These are phyloP conservation scores for Pythium aphanidermatum DNA, from an alignment of 352 stramenopile genomes.

Conservation along the genomic window DNA sequence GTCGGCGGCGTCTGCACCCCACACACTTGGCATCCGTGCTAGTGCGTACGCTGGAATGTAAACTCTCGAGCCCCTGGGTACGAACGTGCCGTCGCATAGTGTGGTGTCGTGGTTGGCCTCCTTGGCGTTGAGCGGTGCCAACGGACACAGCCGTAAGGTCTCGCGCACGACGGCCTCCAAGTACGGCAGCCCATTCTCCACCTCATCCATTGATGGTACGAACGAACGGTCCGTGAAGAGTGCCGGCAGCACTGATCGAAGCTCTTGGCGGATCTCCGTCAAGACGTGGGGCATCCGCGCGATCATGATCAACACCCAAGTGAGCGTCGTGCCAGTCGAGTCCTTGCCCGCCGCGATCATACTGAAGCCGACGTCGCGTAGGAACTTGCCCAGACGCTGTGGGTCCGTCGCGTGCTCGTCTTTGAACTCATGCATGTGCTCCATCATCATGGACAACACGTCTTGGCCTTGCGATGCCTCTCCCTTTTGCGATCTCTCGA, in stretches of 20 bases:
- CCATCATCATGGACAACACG: conserved; percentile 30
- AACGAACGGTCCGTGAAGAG: conserved; percentile 4
- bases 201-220: conserved; percentile 9
- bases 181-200: conserved; percentile 8
- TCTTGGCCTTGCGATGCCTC: conserved; percentile 11
- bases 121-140: conserved; percentile 29
- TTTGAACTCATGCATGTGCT: conserved; percentile 24
- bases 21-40: conserved; percentile 19
- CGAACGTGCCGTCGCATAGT: conserved; percentile 29
- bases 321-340: conserved; percentile 52
- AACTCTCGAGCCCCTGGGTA: conserved; percentile 22
- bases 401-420: conserved; percentile 8
- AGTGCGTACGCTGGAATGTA: conserved; percentile 30
- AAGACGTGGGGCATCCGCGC: conserved; percentile 42
- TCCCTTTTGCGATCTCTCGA: conserved; percentile 3
- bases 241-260: not conserved
- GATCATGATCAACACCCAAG: conserved; percentile 76
- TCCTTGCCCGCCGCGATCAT: conserved; percentile 69
- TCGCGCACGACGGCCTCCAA: conserved; percentile 26
- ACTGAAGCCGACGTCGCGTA: conserved; percentile 71
- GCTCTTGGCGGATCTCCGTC: conserved; percentile 4
- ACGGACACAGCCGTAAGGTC: conserved; percentile 28
- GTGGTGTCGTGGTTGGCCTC: conserved; percentile 23
- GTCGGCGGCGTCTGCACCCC: conserved; percentile 24
- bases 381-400: conserved; percentile 22